A percentile compares a stretch with the other conserved stretches of the same genome.
Evolutionary conservation across 2,329 filamentous ascomycete species (phyloP).

Genomic region (Talaromyces sp.): DNA sequence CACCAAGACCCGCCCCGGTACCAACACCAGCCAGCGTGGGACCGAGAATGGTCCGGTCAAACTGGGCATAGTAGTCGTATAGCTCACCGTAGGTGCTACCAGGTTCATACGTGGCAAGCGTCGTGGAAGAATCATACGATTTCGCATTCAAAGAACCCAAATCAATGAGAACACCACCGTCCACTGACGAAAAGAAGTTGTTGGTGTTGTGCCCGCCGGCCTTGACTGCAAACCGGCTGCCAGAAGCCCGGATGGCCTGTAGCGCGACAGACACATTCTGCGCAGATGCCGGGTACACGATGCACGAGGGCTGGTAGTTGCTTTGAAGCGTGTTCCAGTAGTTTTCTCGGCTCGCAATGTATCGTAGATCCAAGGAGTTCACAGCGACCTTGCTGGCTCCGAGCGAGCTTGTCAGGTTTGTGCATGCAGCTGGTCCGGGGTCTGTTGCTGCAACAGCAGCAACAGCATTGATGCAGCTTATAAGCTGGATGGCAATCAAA

Average conservation of each 20-base stretch:
- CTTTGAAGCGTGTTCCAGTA: conserved; percentile 23
- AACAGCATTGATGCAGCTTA: not conserved
- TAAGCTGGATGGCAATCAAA: not conserved
- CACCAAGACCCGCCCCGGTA: conserved; percentile 8
- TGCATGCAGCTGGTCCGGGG: conserved; percentile 1
- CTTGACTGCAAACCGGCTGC: conserved; percentile 21
- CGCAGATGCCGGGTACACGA: conserved; percentile 20
- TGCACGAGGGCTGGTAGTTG: conserved; percentile 20
- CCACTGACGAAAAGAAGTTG: conserved; percentile 19
- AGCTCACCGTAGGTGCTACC: conserved; percentile 7
- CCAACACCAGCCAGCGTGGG: conserved; percentile 7
- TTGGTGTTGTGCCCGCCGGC: conserved; percentile 26
- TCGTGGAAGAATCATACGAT: not conserved
- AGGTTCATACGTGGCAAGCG: conserved; percentile 3
- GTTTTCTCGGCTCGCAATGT: conserved; percentile 15
- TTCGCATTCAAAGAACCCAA: not conserved
- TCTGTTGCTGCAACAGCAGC: not conserved
- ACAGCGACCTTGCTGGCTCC: conserved; percentile 13
- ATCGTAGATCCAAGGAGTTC: conserved; percentile 14
- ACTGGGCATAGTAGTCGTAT: conserved; percentile 6
- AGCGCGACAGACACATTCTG: conserved; percentile 22
- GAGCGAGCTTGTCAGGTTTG: conserved; percentile 1
- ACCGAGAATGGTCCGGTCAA: conserved; percentile 4
- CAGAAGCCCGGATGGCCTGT: conserved; percentile 19
- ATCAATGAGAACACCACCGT: conserved; percentile 9